Base-by-base conservation (phyloP, 371 early-diverging fungal species). In the Dentiscutata heterogama region DNA sequence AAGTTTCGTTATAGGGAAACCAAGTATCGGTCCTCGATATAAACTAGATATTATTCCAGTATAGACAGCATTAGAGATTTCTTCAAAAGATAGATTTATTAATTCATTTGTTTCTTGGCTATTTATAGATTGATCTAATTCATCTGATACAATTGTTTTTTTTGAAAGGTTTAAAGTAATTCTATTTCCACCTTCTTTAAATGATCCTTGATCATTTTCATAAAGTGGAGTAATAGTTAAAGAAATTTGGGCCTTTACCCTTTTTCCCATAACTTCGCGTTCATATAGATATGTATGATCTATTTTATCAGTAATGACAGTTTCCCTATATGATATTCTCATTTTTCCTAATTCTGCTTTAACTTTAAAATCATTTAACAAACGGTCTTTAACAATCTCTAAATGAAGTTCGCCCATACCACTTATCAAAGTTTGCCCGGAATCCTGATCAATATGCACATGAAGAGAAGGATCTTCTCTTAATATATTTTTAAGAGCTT, bases 321-420 rank as follows among this genome's bases (percentile, higher is more conserved):
- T 93, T 82, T 98, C 99, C 56, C 97, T 90, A 83, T 97, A 98
- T 46, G 94, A 91, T 82, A 98, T 97, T 67, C 92, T 89, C 89
- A 98, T 94, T 67, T 91, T 90, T 5, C 99, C 98, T 87, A 97
- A 91, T 39, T 92, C 90, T 3, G 94, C 94, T 46, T 93, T 92
- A 81, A 96, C 94, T 68, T 92, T 92, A 84, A 96, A 92, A 25
- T 94, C 95, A 51, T 93, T 93, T 51, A 92, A 61, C 53, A 99
- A 86, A 4, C 98, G 87, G 72, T 96, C 95, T 70, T 91, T 91
- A 29, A 96, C 92, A 22, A 99, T 94, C 74, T 99, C 99, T 29
- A 98, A 85, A 84, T 99, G 99, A 67, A 99, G 90, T 84, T 98
- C 98, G 11, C 99, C 99, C 98, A 98, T 98, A 2, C 99, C 99